Percentiles rank a stretch among this genome's conserved stretches.
These are phyloP conservation scores for Aristolochia contorta DNA, from an alignment of 164 flowering plant species.

Conservation along the genomic window DNA sequence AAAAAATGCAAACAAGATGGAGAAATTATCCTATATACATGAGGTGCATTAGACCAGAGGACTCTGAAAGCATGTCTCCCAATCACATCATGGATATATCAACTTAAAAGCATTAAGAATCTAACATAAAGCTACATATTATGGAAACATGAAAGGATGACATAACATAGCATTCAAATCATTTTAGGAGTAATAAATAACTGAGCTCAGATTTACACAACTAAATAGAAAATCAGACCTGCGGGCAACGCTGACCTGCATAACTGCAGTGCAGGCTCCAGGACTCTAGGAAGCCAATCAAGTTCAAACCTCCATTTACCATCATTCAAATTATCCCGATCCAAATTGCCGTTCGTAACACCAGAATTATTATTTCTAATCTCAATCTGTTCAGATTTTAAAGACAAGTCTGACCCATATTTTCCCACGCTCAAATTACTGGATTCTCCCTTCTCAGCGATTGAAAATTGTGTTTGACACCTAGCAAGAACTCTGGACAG, in stretches of 20 bases:
- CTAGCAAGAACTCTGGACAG: constrained; percentile 25
- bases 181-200: neutral
- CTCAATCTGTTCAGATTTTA: constrained; percentile 8
- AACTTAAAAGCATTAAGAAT: neutral
- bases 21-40: no score
- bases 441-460: constrained; percentile 20
- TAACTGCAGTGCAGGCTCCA: constrained; percentile 83
- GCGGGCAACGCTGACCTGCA: constrained; percentile 64
- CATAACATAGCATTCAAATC: neutral
- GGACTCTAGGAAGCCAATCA: constrained; percentile 80
- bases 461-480: constrained; percentile 32
- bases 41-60: no score
- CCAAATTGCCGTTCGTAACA: constrained; percentile 23
- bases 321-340: constrained; percentile 41
- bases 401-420: constrained; percentile 8
- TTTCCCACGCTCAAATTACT: constrained; percentile 13
- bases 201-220: neutral
- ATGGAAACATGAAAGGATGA: neutral
- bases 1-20: no score
- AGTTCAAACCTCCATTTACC: constrained; percentile 64
- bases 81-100: neutral
- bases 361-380: constrained; percentile 9
- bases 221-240: constrained; percentile 32
- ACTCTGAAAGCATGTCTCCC: no score
- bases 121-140: neutral